Evolutionary conservation across 2,329 filamentous ascomycete genomes (phyloP).

Genomic region (Aspergillus pseudonomiae): DNA sequence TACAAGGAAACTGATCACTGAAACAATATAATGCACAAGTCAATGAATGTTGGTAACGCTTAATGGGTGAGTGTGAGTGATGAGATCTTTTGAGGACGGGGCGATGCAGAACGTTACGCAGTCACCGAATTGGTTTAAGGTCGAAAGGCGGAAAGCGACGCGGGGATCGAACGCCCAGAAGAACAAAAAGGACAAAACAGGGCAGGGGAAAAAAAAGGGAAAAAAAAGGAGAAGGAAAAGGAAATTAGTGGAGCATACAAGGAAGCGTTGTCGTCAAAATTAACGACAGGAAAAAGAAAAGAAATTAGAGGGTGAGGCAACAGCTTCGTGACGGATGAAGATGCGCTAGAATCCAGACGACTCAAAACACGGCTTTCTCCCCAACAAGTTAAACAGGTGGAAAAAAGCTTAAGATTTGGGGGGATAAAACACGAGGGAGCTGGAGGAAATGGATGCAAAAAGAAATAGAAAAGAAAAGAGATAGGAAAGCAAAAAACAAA

Average conservation of each 20-base stretch:
- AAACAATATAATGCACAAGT: slow-evolving; percentile 26
- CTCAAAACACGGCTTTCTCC: slow-evolving; percentile 19
- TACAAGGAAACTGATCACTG: slow-evolving; percentile 25
- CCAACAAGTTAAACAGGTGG: slow-evolving; percentile 12
- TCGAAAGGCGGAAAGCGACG: slow-evolving; percentile 30
- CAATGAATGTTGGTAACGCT: slow-evolving; percentile 21
- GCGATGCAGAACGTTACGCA: slow-evolving; percentile 30
- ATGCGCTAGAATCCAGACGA: slow-evolving; percentile 24
- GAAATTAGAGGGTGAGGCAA: slow-evolving; percentile 13
- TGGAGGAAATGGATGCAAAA: slow-evolving; percentile 12
- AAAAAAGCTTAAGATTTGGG: slow-evolving; percentile 10
- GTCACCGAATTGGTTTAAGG: slow-evolving; percentile 25
- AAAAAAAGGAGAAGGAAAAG: slow-evolving; percentile 20
- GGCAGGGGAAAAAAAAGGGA: slow-evolving; percentile 15
- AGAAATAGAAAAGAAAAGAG: slow-evolving; percentile 20
- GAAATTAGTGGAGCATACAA: slow-evolving; percentile 23
- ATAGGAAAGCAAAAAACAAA: slow-evolving; percentile 23
- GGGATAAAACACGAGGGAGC: slow-evolving; percentile 9
- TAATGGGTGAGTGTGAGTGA: slow-evolving; percentile 17
- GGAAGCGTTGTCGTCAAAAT: slow-evolving; percentile 16
- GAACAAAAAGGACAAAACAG: slow-evolving; percentile 14
- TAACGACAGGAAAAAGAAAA: slow-evolving; percentile 17
- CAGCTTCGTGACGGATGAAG: slow-evolving; percentile 23
- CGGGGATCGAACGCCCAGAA: slow-evolving; percentile 26
- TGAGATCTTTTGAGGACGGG: slow-evolving; percentile 25